Conservation (phyloP, 192 early-diverging fungal genomes). For the Podila horticola region DNA sequence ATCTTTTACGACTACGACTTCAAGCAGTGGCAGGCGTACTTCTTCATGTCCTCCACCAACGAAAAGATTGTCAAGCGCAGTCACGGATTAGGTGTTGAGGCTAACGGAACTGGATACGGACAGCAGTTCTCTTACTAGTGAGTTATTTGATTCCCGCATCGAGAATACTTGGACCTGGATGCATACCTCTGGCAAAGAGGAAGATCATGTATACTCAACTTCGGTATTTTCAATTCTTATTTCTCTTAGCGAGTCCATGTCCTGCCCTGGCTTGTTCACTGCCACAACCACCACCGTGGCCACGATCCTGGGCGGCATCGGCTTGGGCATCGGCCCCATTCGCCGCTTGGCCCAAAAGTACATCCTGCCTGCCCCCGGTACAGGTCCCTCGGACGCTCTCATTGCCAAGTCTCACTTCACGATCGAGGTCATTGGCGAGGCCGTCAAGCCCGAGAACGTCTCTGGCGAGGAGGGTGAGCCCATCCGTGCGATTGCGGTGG, state of each 20-base stretch:
- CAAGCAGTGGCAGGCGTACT: slow-evolving; percentile 68
- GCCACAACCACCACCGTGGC: slow-evolving; percentile 52
- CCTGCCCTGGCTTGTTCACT: slow-evolving; percentile 51
- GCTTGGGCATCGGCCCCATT: slow-evolving; percentile 31
- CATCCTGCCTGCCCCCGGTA: slow-evolving; percentile 71
- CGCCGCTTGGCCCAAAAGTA: slow-evolving; percentile 35
- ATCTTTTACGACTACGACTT: slow-evolving; percentile 66
- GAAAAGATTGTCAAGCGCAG: slow-evolving; percentile 72
- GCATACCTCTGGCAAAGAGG: background rate
- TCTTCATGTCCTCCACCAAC: slow-evolving; percentile 72
- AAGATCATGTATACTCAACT: background rate
- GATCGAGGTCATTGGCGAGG: slow-evolving; percentile 58
- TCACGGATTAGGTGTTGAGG: slow-evolving; percentile 59
- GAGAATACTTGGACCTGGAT: background rate
- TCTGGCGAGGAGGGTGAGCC: too few relatives aligned
- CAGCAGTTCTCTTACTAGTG: slow-evolving; percentile 55
- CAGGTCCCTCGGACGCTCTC: slow-evolving; percentile 72
- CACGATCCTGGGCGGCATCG: slow-evolving; percentile 46
- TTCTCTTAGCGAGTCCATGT: slow-evolving; percentile 67
- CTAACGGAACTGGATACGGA: slow-evolving; percentile 53
- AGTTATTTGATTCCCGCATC: background rate
- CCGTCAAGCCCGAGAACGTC: slow-evolving; percentile 2
- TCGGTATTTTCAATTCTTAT: background rate
- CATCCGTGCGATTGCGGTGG: slow-evolving; percentile 10
- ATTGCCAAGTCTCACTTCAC: slow-evolving; percentile 64